Percentiles rank a stretch among this genome's conserved stretches.
These are phyloP conservation scores for Tylopilus balloui DNA, from an alignment of 768 basidiomycete genomes.

Conservation along the genomic window DNA sequence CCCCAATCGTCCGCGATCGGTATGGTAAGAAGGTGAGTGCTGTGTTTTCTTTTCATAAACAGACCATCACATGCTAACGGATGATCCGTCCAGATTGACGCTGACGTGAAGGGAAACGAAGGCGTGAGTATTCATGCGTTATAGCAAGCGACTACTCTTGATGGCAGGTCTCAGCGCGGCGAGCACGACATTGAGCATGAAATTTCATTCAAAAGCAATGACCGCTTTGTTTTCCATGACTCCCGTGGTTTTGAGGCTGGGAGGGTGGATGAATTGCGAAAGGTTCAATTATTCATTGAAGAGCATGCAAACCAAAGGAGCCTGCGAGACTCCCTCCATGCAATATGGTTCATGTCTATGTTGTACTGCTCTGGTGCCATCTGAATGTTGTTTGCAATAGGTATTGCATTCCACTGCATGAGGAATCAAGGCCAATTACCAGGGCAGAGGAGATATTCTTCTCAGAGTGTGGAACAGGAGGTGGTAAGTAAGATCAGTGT, in stretches of 20 bases:
- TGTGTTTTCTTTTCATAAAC: no score
- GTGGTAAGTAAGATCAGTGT: background rate
- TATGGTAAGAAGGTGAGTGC: no score
- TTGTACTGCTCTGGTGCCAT: no score
- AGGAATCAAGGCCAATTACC: conserved; percentile 19
- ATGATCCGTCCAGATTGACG: no score
- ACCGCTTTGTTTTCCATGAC: conserved; percentile 39
- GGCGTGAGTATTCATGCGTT: no score
- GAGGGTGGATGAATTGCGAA: conserved; percentile 23
- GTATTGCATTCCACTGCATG: conserved; percentile 36
- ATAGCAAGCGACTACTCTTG: no score
- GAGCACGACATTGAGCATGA: conserved; percentile 11
- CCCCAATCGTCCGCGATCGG: no score
- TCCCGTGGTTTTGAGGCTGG: conserved; percentile 40
- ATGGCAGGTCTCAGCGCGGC: no score
- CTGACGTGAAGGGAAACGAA: no score
- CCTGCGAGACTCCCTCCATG: no score
- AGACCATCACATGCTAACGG: no score
- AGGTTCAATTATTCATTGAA: conserved; percentile 32
- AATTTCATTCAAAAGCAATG: conserved; percentile 28
- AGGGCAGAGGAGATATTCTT: conserved; percentile 34
- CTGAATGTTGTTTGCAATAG: conserved; percentile 15
- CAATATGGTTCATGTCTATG: no score
- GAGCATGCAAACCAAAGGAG: conserved; percentile 11
- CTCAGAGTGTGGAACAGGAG: conserved; percentile 13